Evolutionary conservation across 2,329 filamentous ascomycete genomes (phyloP).

Genomic region (Dendrostoma leiphaemia): DNA sequence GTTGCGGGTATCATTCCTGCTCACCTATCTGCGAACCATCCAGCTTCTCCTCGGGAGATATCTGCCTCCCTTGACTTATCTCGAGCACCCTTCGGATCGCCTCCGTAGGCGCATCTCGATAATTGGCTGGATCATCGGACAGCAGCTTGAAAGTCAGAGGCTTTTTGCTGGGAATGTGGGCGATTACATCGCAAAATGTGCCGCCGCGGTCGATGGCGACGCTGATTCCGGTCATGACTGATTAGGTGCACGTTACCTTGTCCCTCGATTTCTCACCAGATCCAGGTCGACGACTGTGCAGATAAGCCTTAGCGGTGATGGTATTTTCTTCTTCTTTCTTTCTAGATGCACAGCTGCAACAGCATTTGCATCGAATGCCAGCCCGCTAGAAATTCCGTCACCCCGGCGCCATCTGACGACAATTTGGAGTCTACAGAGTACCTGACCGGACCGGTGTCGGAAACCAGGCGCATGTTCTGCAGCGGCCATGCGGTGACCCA

Average conservation of each 20-base stretch:
- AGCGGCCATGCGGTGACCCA: background rate
- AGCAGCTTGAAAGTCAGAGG: constrained; percentile 72
- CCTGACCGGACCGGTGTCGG: constrained; percentile 1
- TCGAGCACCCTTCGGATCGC: constrained; percentile 67
- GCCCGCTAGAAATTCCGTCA: no score
- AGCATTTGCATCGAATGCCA: no score
- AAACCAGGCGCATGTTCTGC: background rate
- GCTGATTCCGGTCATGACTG: constrained; percentile 21
- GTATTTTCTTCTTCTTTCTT: no score
- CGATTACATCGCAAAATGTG: constrained; percentile 74
- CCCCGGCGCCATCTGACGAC: background rate
- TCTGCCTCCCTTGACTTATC: constrained; percentile 56
- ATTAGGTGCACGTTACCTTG: background rate
- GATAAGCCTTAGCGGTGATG: no score
- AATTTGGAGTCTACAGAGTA: background rate
- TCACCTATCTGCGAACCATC: constrained; percentile 32
- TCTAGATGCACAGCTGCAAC: no score
- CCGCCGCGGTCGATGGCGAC: constrained; percentile 58
- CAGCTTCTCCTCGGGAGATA: constrained; percentile 39
- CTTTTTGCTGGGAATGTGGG: constrained; percentile 62
- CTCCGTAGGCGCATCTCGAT: constrained; percentile 69
- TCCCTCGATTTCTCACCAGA: no score
- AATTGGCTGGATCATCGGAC: constrained; percentile 70
- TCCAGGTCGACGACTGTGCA: no score
- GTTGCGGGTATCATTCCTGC: background rate